Evolutionary conservation across 2,329 filamentous ascomycete species (phyloP).

Genomic region (Bimuria novae-zelandiae): DNA sequence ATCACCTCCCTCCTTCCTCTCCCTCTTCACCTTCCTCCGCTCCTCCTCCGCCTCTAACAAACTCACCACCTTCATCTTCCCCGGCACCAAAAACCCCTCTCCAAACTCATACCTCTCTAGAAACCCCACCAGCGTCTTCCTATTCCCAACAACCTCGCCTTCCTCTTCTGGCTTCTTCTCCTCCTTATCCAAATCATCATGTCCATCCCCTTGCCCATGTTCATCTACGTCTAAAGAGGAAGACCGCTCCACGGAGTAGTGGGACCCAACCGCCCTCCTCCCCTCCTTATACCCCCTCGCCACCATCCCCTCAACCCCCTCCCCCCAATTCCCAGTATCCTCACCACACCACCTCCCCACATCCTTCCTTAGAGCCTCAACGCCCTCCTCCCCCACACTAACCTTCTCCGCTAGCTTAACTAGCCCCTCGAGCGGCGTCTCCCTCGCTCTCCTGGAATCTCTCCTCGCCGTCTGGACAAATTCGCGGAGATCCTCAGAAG

Average conservation of each 20-base stretch:
- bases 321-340: not conserved
- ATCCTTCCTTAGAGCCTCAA: not conserved
- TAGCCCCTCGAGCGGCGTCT: not conserved
- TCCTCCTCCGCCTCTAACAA: not conserved
- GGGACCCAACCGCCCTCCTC: not conserved
- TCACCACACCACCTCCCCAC: not conserved
- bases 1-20: no score
- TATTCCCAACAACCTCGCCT: no score
- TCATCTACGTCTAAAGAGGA: no score
- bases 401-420: not conserved
- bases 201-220: no score
- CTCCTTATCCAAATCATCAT: no score
- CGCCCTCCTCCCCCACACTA: not conserved
- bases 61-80: slow-evolving; percentile 1
- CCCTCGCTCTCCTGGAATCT: not conserved
- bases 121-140: not conserved
- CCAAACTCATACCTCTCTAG: slow-evolving; percentile 12
- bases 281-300: not conserved
- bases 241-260: no score
- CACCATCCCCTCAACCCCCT: not conserved
- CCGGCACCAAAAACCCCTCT: slow-evolving; percentile 14
- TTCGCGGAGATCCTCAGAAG: slow-evolving; percentile 3
- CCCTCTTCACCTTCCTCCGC: no score
- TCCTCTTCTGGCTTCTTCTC: no score
- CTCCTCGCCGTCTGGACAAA: not conserved